Percentiles rank a stretch among this genome's conserved stretches.
These are phyloP conservation scores for Pochonia chlamydosporia DNA, from an alignment of 2,329 filamentous ascomycete species.

Conservation along the genomic window DNA sequence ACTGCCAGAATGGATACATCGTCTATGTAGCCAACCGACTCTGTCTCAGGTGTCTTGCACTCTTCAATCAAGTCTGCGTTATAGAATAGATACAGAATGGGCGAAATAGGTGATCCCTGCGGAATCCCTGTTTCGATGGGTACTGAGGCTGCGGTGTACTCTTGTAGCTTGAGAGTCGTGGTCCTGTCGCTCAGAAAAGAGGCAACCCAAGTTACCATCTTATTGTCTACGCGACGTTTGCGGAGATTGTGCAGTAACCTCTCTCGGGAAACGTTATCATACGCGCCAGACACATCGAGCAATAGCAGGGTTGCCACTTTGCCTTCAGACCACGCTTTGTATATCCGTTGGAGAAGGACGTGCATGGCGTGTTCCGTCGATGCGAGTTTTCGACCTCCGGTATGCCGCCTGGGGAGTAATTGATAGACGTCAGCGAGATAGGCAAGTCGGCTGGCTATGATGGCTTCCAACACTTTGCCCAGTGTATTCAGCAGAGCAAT, in stretches of 20 bases:
- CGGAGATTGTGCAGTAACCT: slow-evolving; percentile 12
- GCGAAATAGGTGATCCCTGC: slow-evolving; percentile 17
- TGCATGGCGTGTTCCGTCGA: slow-evolving; percentile 12
- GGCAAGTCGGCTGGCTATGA: slow-evolving; percentile 11
- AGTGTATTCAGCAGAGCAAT: slow-evolving; percentile 10
- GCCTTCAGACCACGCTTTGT: slow-evolving; percentile 8
- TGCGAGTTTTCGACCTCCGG: slow-evolving; percentile 5
- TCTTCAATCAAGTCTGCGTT: slow-evolving; percentile 19
- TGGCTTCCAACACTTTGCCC: slow-evolving; percentile 11
- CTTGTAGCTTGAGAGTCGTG: slow-evolving; percentile 10
- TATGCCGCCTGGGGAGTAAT: slow-evolving; percentile 7
- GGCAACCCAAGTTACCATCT: slow-evolving; percentile 15
- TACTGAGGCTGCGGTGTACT: slow-evolving; percentile 8
- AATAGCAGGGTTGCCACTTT: slow-evolving; percentile 11
- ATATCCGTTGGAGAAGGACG: slow-evolving; percentile 9
- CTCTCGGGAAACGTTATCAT: slow-evolving; percentile 12
- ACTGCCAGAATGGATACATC: not conserved
- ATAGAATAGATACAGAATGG: slow-evolving; percentile 22
- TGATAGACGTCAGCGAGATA: slow-evolving; percentile 9
- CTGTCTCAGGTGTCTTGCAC: slow-evolving; percentile 9
- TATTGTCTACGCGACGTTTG: slow-evolving; percentile 11
- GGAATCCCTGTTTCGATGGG: slow-evolving; percentile 15
- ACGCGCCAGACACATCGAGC: slow-evolving; percentile 12
- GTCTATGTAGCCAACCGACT: slow-evolving; percentile 10
- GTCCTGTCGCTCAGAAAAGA: slow-evolving; percentile 12